Percentiles rank a stretch among this genome's conserved stretches.
These are phyloP conservation scores for Anisogramma anomala DNA, from an alignment of 2,329 filamentous ascomycete species.

Conservation along the genomic window DNA sequence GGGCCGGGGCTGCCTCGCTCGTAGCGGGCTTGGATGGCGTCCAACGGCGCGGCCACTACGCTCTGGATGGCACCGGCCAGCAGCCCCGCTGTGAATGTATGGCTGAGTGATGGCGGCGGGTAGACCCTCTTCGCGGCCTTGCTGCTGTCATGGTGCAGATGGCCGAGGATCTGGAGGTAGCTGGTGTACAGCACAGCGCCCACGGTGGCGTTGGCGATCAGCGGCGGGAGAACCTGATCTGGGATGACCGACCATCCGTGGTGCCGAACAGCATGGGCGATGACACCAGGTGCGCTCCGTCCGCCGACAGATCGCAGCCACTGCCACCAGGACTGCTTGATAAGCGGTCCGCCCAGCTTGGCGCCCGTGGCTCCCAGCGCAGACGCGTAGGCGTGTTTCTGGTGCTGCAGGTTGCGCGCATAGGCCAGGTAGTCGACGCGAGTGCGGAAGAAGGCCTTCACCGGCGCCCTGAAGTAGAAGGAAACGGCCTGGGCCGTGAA, in stretches of 20 bases:
- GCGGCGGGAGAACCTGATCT: constrained; percentile 64
- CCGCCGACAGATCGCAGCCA: constrained; percentile 31
- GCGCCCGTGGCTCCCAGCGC: constrained; percentile 15
- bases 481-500: constrained; percentile 72
- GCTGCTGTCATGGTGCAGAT: constrained; percentile 52
- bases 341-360: not conserved
- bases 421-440: constrained; percentile 70
- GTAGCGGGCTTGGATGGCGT: constrained; percentile 64
- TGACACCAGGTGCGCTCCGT: constrained; percentile 57
- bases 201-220: constrained; percentile 63
- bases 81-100: constrained; percentile 60
- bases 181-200: constrained; percentile 65
- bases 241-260: constrained; percentile 65
- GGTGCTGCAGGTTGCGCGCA: constrained; percentile 40
- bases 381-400: constrained; percentile 16
- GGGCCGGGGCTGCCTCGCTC: constrained; percentile 28
- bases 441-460: constrained; percentile 85
- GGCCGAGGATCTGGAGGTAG: constrained; percentile 59
- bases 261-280: constrained; percentile 55
- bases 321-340: constrained; percentile 24
- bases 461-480: constrained; percentile 84
- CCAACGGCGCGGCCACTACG: constrained; percentile 60
- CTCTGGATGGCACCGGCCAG: constrained; percentile 60
- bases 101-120: constrained; percentile 50
- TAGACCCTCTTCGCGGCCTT: constrained; percentile 50